Base-by-base conservation (phyloP, 805 yeast species). In the Suhomyces vadensis region DNA sequence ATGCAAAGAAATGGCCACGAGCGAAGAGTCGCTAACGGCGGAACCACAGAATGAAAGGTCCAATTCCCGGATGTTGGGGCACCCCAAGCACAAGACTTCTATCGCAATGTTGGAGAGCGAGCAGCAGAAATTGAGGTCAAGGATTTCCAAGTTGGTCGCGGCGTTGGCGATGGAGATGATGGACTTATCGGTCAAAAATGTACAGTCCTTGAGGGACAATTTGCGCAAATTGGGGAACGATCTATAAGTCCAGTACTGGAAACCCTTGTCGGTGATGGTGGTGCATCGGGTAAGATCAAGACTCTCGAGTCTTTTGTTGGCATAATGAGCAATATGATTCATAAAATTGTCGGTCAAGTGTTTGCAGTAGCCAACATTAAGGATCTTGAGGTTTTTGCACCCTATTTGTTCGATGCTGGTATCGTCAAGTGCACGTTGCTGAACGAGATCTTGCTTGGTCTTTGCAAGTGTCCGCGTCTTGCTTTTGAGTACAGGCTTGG, bases 31-130 rank as follows among this genome's bases (percentile, higher is more conserved):
- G 55, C 88, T 81, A 4, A 86, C 89, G 1, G 92, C 91, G 23
- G 85, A 76, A 3, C 92, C 92, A 63, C 92, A 86, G 55, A 84
- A 86, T 7, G 87, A 80, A 25, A 85, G 59, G 52, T 83, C 83
- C 48, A 86, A 63, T 16, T 64, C 60, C 35, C 69, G 60, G 46
- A 86, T 60, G 5, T 69, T 60, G 39, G 78, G 82, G 55, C 89
- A 84, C n/a, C 87, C 85, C 13, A 82, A 64, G 48, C 85, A 75
- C 16, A 86, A 60, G 1, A 83, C 79, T 50, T 85, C 88, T 21
- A 86, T 68, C 2, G 91, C 74, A 29, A 78, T 73, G 56, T 86
- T 91, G 7, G 86, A 78, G 37, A 86, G 62, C 2, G 87, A 83
- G 64, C 92, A 85, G 59, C 94, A 86, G 55, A 86, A 86, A 13